Percentiles rank a stretch among this genome's conserved stretches.
Evolutionary conservation across 2,329 filamentous ascomycete species (phyloP).

Genomic region (Paraphoma chrysanthemicola): DNA sequence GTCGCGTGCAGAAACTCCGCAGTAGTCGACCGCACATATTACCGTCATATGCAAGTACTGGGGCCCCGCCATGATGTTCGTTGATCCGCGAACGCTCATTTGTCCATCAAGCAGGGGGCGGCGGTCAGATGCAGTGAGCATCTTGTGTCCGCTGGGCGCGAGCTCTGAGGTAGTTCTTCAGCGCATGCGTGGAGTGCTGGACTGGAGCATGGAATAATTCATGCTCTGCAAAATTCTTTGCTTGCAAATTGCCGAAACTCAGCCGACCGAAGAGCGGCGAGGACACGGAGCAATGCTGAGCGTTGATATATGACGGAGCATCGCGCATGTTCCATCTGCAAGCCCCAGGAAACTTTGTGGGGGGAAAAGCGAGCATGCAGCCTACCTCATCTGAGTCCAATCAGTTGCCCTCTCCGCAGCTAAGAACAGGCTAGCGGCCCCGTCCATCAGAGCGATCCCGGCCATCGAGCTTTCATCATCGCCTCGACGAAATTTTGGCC

Average conservation of each 20-base stretch:
- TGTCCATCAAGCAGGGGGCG: not conserved
- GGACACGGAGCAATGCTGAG: not conserved
- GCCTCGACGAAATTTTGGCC: slow-evolving; percentile 38
- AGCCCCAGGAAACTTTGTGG: not conserved
- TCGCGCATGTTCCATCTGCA: not conserved
- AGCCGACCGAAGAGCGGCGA: no score
- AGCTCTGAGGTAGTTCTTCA: not conserved
- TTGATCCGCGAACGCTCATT: not conserved
- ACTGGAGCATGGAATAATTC: not conserved
- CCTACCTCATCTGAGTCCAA: not conserved
- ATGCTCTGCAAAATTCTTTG: no score
- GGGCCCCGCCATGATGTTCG: not conserved
- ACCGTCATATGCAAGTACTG: not conserved
- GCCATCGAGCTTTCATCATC: slow-evolving; percentile 40
- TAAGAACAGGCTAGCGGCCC: not conserved
- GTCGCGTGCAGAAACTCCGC: not conserved
- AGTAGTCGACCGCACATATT: not conserved
- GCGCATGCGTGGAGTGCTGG: not conserved
- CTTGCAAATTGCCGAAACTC: no score
- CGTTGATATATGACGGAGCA: not conserved
- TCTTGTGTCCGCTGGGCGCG: not conserved
- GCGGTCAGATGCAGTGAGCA: not conserved
- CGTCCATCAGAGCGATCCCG: slow-evolving; percentile 27
- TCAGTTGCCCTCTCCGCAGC: not conserved
- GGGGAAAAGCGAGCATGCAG: not conserved